Percentiles rank a stretch among this genome's conserved stretches.
Conservation (phyloP, 2,329 filamentous ascomycete species). For the Geosmithia morbida region DNA sequence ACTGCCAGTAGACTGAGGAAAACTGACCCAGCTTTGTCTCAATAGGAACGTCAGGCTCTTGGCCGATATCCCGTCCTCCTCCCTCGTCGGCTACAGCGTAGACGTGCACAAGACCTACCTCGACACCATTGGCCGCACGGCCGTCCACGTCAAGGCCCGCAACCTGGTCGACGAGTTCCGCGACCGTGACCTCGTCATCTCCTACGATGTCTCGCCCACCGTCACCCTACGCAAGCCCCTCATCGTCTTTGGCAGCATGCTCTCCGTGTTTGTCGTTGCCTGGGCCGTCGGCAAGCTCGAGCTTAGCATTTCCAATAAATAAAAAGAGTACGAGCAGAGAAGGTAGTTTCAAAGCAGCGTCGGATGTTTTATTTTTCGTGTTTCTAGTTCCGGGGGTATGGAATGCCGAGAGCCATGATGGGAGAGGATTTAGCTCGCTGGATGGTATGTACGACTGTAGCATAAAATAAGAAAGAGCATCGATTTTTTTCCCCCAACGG, state of each 20-base stretch:
- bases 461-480: background rate
- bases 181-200: conserved; percentile 69
- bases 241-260: conserved; percentile 58
- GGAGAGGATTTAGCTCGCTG: background rate
- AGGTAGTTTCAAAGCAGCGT: background rate
- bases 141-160: conserved; percentile 62
- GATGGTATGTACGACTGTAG: background rate
- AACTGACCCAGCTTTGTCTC: conserved; percentile 6
- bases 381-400: background rate
- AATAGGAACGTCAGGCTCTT: conserved; percentile 64
- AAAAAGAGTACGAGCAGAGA: conserved; percentile 2
- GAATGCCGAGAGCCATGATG: background rate
- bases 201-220: conserved; percentile 68
- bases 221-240: conserved; percentile 76
- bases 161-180: conserved; percentile 87
- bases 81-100: conserved; percentile 42
- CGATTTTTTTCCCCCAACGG: background rate
- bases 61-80: conserved; percentile 52
- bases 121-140: conserved; percentile 80
- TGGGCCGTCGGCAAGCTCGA: conserved; percentile 70
- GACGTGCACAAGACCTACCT: conserved; percentile 78
- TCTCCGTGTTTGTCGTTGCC: conserved; percentile 58
- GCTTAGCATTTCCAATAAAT: conserved; percentile 53
- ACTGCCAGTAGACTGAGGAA: background rate
- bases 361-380: background rate